Evolutionary conservation across 306 rosid genomes (phyloP), one percentile per base, ranked within the genome.

Genomic region (Cucurbita ficifolia): DNA sequence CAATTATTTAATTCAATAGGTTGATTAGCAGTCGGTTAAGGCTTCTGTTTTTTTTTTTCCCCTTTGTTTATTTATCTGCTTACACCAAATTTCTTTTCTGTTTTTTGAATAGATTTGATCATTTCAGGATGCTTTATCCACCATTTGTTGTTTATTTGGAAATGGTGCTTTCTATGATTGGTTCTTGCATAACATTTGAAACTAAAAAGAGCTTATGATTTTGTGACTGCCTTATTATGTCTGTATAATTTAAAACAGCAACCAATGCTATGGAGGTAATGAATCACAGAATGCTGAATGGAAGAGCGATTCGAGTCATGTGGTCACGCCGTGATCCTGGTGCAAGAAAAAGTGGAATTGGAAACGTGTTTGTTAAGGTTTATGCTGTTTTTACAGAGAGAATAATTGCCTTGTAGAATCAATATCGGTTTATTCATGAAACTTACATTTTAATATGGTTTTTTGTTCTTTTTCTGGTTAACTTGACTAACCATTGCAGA

Each of bases 291-390:
- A 11, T 24, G 24, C 76, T 90, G 75, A 78, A 87, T 77, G 98
- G 98, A 76, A 92, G 80, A 75, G 81, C 73, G 73, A 86, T 92
- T 17, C 85, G 96, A 73, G 92, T 90, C 67, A 88, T 84, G 91
- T 87, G 96, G 96, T 84, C 96, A 11, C 86, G 79, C 82, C 98
- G 90, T 16, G 90, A 92, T 82, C 82, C 91, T 46, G 92, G 82
- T 78, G 83, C 85, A 49, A 87, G 96, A 79, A 88, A 81, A 56
- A 90, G 87, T 55, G 85, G 85, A 75, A 38, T 79, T 33, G 96
- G 96, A 75, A 92, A 90, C 76, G 80, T 92, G 86, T 92, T 88
- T 86, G 90, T 92, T 62, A 92, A 92, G 91, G 98, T 88, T 22
- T 57, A 14, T 40, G 50, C 52, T 39, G 58, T 21, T n/a, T 40